Percentiles rank a stretch among this genome's conserved stretches.
These are phyloP conservation scores for Arabidopsis suecica DNA, from an alignment of 345 rosid genomes.

Conservation along the genomic window DNA sequence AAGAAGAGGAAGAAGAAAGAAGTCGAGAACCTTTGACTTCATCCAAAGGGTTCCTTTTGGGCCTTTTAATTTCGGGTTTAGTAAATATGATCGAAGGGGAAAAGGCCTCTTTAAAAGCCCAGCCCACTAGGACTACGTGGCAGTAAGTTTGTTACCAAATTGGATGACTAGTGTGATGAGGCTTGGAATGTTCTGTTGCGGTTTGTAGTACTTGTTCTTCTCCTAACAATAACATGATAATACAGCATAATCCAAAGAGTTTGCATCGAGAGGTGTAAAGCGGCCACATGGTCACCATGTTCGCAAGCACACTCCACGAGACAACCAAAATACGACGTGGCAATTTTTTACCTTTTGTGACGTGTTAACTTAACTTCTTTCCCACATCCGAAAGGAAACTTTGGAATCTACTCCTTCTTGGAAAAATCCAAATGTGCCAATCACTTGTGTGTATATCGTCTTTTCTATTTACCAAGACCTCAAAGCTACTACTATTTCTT, in stretches of 20 bases:
- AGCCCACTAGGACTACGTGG: not conserved
- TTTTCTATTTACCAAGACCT: not conserved
- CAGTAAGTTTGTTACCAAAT: not conserved
- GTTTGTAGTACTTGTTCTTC: no score
- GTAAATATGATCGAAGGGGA: not conserved
- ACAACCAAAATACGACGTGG: slow-evolving; percentile 8
- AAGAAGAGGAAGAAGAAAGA: no score
- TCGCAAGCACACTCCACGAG: slow-evolving; percentile 20
- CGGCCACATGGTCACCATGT: slow-evolving; percentile 14
- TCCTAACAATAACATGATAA: no score
- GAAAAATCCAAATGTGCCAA: slow-evolving; percentile 32
- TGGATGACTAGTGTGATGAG: no score
- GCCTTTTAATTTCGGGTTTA: not conserved
- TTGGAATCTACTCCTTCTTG: slow-evolving; percentile 9
- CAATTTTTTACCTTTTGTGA: not conserved
- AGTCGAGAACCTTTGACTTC: no score
- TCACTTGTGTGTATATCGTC: slow-evolving; percentile 21
- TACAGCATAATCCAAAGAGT: not conserved
- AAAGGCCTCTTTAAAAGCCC: not conserved
- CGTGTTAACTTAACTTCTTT: not conserved
- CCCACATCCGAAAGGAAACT: not conserved
- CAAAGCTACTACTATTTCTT: not conserved
- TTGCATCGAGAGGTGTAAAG: slow-evolving; percentile 18
- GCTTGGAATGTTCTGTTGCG: no score
- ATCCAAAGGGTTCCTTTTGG: not conserved